Percentiles rank a stretch among this genome's conserved stretches.
phyloP scores from a whole-genome alignment of 1,284 basidiomycete species.

The Puccinia coronata region DNA sequence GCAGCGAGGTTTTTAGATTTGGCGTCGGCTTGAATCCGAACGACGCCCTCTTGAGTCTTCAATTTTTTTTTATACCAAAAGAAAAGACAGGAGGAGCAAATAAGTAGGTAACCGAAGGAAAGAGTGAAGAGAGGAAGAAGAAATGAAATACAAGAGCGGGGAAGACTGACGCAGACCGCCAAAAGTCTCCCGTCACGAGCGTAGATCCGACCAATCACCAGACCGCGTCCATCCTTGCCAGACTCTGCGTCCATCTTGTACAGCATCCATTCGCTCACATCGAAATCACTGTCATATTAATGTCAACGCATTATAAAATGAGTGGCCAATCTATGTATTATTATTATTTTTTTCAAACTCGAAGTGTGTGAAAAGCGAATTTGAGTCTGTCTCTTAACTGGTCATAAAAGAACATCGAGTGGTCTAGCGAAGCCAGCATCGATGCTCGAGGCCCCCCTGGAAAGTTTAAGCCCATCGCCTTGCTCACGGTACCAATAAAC shows the following conservation, averaged over 20 bases:
- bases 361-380: background rate
- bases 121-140: conserved; percentile 52
- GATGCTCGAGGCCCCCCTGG: background rate
- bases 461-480: conserved; percentile 29
- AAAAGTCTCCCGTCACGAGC: conserved; percentile 29
- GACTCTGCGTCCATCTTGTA: conserved; percentile 35
- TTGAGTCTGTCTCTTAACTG: background rate
- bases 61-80: too few species aligned
- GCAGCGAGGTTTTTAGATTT: background rate
- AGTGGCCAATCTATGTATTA: background rate
- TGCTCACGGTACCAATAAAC: conserved; percentile 40
- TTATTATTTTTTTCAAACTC: too few species aligned
- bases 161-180: conserved; percentile 37
- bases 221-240: conserved; percentile 33
- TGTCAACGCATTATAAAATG: background rate
- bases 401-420: conserved; percentile 50
- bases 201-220: conserved; percentile 43
- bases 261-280: conserved; percentile 47
- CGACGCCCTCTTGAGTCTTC: conserved; percentile 26
- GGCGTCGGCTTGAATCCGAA: background rate
- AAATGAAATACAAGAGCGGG: conserved; percentile 16
- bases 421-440: conserved; percentile 44
- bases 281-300: conserved; percentile 34
- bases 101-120: conserved; percentile 46
- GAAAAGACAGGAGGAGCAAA: too few species aligned